Evolutionary conservation across 2,329 filamentous ascomycete genomes (phyloP).

Genomic region (Arthrobotrys musiformis): DNA sequence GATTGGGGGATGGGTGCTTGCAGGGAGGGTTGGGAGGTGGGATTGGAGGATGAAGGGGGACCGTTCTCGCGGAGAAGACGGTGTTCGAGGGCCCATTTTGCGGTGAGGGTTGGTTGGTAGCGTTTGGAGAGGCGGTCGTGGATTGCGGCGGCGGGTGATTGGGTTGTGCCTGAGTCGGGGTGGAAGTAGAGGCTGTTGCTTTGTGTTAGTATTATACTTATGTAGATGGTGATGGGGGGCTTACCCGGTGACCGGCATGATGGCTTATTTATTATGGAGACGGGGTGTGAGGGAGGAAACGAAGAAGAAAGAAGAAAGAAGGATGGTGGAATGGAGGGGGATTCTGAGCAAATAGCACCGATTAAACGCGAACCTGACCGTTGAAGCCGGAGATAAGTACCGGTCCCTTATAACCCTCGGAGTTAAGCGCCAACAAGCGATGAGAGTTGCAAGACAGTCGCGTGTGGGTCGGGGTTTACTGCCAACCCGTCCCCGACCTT

Average conservation of each 20-base stretch:
- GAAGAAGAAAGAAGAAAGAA: background rate
- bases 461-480: slow-evolving; percentile 13
- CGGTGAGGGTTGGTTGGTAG: slow-evolving; percentile 56
- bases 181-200: slow-evolving; percentile 59
- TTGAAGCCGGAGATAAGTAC: slow-evolving; percentile 44
- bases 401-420: background rate
- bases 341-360: slow-evolving; percentile 13
- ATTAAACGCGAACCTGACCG: slow-evolving; percentile 8
- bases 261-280: background rate
- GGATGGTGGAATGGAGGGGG: background rate
- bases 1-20: slow-evolving; percentile 9
- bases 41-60: slow-evolving; percentile 23
- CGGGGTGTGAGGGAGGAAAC: background rate
- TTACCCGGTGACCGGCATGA: slow-evolving; percentile 59
- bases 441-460: background rate
- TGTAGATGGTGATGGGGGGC: background rate
- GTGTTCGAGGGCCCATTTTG: slow-evolving; percentile 58
- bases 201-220: background rate
- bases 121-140: slow-evolving; percentile 58
- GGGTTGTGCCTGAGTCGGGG: slow-evolving; percentile 56
- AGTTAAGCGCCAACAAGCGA: slow-evolving; percentile 12
- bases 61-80: slow-evolving; percentile 58
- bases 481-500: background rate
- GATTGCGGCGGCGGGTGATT: slow-evolving; percentile 50
- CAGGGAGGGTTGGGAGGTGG: background rate